Evolutionary conservation across 768 basidiomycete species (phyloP), one percentile per base, ranked within the genome.

Genomic region (Pleurotus djamor): DNA sequence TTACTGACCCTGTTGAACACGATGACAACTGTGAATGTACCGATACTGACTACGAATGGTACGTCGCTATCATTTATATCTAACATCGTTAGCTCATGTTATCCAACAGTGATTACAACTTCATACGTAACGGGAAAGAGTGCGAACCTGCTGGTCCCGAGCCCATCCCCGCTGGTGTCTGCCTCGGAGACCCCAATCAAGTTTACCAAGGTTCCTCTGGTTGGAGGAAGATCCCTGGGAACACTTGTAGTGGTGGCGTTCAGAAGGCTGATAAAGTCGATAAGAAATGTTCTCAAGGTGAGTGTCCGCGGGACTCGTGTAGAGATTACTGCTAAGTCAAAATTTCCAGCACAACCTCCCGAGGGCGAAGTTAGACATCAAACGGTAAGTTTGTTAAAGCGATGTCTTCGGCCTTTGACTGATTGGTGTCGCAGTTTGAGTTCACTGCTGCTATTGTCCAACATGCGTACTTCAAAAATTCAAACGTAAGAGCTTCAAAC

Each of bases 1-100:
- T 91, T 75, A 73, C 79, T 35, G 96, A 97, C 67, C 95, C 96
- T 0, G 84, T 89, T 8, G 87, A 80, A 21, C 86, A 91, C 59
- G 91, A 94, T 58, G 94, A 96, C 48, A 74, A 81, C 54, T 99
- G 97, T 69, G 68, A 81, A 14, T 99, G 97, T 68, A 79, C 82
- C 1, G 90, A 94, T 62, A 86, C 86, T 10, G 97, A 99, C 69
- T 99, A 86, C 65, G 97, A 99, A 71, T 99, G 96, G 95, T 96
- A 64, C 17, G 63, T 28, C 64, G 16, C 6, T 48, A 57, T 50
- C n/a, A 17, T 58, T 6, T 34, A 6, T 10, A 21, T 7, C 47
- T 43, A 16, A 6, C 13, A 55, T 13, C 17, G 48, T 35, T 58
- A 33, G 13, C 21, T 44, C 16, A 5, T 44, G 38, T n/a, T 49